Evolutionary conservation across 2,329 filamentous ascomycete genomes (phyloP).

Genomic region (Fusarium sarcochroum): DNA sequence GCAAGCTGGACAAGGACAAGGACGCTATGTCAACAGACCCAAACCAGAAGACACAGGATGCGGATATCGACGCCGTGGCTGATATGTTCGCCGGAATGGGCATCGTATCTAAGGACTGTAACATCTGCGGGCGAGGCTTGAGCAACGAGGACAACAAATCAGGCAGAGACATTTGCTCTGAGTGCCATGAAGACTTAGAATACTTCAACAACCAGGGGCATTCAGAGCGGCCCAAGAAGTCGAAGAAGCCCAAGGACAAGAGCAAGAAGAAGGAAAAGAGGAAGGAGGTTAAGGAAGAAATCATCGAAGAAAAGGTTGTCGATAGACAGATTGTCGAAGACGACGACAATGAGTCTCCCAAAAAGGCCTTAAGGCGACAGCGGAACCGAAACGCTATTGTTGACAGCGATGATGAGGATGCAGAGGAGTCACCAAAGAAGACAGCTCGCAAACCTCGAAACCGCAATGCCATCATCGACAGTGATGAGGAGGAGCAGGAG

Average conservation of each 20-base stretch:
- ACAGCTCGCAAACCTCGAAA: slow-evolving; percentile 59
- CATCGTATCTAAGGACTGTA: slow-evolving; percentile 82
- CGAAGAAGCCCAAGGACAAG: slow-evolving; percentile 38
- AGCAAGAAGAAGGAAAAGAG: slow-evolving; percentile 39
- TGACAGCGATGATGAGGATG: slow-evolving; percentile 41
- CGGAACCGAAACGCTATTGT: slow-evolving; percentile 34
- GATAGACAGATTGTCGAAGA: slow-evolving; percentile 32
- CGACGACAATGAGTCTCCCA: slow-evolving; percentile 42
- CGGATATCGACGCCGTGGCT: slow-evolving; percentile 85
- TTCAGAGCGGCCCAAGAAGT: slow-evolving; percentile 53
- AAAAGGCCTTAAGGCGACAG: slow-evolving; percentile 23
- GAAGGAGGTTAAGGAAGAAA: slow-evolving; percentile 18
- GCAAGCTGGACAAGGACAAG: slow-evolving; percentile 87
- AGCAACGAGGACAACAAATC: slow-evolving; percentile 61
- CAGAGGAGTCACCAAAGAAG: slow-evolving; percentile 31
- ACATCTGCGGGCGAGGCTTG: slow-evolving; percentile 83
- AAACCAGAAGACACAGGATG: slow-evolving; percentile 66
- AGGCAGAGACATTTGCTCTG: slow-evolving; percentile 72
- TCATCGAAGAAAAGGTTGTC: slow-evolving; percentile 34
- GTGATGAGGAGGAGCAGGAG: slow-evolving; percentile 76
- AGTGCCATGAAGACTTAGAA: slow-evolving; percentile 82
- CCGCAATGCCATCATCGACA: slow-evolving; percentile 73
- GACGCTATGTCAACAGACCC: slow-evolving; percentile 81
- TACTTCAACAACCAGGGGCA: slow-evolving; percentile 68
- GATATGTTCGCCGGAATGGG: slow-evolving; percentile 89